Percentiles rank a stretch among this genome's conserved stretches.
These are phyloP conservation scores for Salvia sclarea DNA, from an alignment of 305 asterid species.

Conservation along the genomic window DNA sequence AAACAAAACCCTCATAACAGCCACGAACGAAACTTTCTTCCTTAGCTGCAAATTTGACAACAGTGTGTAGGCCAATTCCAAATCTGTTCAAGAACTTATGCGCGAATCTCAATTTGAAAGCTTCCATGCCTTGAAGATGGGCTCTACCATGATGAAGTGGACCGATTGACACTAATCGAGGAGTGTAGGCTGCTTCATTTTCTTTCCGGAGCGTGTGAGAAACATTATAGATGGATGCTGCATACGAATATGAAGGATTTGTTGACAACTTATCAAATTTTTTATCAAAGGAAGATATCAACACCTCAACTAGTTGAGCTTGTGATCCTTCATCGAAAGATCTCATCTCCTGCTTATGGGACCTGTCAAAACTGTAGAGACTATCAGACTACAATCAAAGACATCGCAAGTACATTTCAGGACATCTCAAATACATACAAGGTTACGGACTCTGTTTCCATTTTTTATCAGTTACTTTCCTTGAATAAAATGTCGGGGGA, in stretches of 20 bases:
- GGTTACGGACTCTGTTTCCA: too few species aligned
- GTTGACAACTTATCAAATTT: constrained; percentile 2
- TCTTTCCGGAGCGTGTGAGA: constrained; percentile 28
- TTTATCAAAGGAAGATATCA: constrained; percentile 2
- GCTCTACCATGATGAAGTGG: constrained; percentile 14
- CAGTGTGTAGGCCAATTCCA: background rate
- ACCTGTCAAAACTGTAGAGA: background rate
- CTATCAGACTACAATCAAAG: background rate
- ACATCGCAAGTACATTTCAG: too few species aligned
- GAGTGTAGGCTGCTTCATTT: constrained; percentile 32
- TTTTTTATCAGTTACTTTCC: too few species aligned
- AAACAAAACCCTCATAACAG: constrained; percentile 26
- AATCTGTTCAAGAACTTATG: constrained; percentile 22
- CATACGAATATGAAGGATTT: constrained; percentile 9
- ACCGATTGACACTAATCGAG: constrained; percentile 27
- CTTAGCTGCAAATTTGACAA: constrained; percentile 28
- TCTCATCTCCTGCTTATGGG: constrained; percentile 10
- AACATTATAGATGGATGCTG: constrained; percentile 32
- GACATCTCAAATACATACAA: too few species aligned
- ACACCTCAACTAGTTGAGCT: background rate
- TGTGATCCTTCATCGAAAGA: constrained; percentile 4
- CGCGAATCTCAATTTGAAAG: constrained; percentile 19
- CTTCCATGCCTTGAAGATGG: constrained; percentile 22
- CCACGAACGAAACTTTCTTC: constrained; percentile 19
- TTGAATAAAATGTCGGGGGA: too few species aligned